phyloP scores from a whole-genome alignment of 495 filamentous ascomycete species.

The Geoglossum glabrum region DNA sequence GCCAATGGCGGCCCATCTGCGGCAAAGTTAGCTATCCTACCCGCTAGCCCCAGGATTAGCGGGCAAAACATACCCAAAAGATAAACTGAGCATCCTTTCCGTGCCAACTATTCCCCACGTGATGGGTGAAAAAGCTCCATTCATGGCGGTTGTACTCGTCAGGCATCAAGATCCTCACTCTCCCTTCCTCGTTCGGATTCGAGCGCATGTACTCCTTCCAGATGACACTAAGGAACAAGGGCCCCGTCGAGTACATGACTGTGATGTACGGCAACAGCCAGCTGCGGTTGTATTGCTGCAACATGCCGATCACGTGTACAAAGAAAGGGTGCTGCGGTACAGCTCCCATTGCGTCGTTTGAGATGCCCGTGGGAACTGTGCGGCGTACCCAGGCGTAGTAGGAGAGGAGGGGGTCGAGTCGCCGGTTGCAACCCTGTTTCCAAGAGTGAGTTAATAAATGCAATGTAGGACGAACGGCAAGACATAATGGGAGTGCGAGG shows the following conservation, averaged over 20 bases:
- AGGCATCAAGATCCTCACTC: constrained; percentile 24
- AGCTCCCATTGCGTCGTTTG: constrained; percentile 74
- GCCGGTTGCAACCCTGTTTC: constrained; percentile 55
- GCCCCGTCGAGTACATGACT: constrained; percentile 74
- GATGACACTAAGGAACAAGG: constrained; percentile 63
- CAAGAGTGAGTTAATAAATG: background rate
- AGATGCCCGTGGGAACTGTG: constrained; percentile 65
- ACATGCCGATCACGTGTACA: constrained; percentile 43
- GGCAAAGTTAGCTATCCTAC: constrained; percentile 5
- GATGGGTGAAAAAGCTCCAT: constrained; percentile 65
- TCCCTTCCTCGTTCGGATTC: constrained; percentile 19
- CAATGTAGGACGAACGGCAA: background rate
- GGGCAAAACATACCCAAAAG: constrained; percentile 35
- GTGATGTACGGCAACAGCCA: constrained; percentile 75
- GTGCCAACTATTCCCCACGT: constrained; percentile 61
- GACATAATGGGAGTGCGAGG: background rate
- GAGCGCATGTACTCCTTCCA: constrained; percentile 55
- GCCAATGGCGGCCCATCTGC: constrained; percentile 51
- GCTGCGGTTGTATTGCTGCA: constrained; percentile 50
- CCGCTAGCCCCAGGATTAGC: background rate
- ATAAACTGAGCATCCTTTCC: constrained; percentile 51
- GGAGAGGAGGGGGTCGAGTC: constrained; percentile 57
- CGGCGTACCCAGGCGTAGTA: constrained; percentile 71
- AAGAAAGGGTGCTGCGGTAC: constrained; percentile 73
- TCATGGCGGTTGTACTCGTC: constrained; percentile 31